These are phyloP conservation scores for Babesia divergens DNA, from an alignment of 169 alveolate genomes.

Conservation along the genomic window DNA sequence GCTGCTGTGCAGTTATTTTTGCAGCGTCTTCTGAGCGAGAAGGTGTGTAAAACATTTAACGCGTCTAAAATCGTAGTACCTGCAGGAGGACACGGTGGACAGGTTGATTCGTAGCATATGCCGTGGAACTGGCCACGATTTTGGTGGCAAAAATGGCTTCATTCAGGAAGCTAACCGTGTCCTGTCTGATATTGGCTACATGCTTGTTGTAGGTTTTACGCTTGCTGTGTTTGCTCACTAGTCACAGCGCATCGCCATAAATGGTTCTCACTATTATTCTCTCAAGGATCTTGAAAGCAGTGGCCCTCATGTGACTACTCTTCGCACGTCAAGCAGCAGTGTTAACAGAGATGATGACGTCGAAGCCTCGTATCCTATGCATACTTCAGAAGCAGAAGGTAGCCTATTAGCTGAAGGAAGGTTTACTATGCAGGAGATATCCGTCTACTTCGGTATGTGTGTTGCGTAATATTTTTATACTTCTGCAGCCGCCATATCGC, in stretches of 20 bases:
- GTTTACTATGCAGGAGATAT: not conserved
- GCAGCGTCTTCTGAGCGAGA: constrained; percentile 46
- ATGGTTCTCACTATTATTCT: constrained; percentile 39
- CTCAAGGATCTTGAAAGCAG: constrained; percentile 49
- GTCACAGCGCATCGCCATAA: constrained; percentile 23
- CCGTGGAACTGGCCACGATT: constrained; percentile 57
- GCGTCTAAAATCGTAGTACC: constrained; percentile 16
- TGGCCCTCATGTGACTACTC: too few species aligned
- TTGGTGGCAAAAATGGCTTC: constrained; percentile 23
- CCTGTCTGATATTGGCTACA: constrained; percentile 46
- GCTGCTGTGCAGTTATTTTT: constrained; percentile 50
- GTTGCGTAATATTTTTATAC: not conserved
- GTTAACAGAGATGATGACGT: too few species aligned
- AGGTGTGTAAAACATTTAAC: constrained; percentile 12
- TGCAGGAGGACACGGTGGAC: constrained; percentile 39
- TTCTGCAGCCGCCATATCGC: constrained; percentile 13
- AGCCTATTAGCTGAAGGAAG: not conserved
- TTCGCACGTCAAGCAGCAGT: too few species aligned
- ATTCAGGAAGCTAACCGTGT: constrained; percentile 25
- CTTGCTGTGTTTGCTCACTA: not conserved
- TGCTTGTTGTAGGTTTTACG: constrained; percentile 50
- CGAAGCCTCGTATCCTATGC: too few species aligned
- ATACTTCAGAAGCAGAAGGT: too few species aligned
- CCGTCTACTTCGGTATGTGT: constrained; percentile 15
- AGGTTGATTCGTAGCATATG: constrained; percentile 29